These are phyloP conservation scores for Cryptococcus maquisensis DNA, from an alignment of 1,284 basidiomycete species.

Conservation along the genomic window DNA sequence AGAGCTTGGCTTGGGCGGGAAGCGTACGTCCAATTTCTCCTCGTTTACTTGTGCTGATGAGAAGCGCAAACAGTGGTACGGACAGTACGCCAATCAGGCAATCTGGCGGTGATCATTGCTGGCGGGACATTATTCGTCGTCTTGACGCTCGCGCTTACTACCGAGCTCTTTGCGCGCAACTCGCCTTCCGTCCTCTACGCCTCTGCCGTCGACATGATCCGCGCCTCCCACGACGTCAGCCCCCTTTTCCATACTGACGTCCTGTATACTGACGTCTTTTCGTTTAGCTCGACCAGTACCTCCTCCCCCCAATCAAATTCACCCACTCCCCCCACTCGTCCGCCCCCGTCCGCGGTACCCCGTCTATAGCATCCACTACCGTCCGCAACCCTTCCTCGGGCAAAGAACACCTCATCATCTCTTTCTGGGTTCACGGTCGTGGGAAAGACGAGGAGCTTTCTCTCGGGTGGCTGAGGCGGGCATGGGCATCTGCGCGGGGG, in stretches of 20 bases:
- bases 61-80: slow-evolving; percentile 58
- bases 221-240: slow-evolving; percentile 65
- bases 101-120: slow-evolving; percentile 73
- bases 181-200: slow-evolving; percentile 85
- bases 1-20: slow-evolving; percentile 72
- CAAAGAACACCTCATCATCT: slow-evolving; percentile 46
- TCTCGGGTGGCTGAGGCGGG: slow-evolving; percentile 24
- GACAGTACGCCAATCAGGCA: slow-evolving; percentile 72
- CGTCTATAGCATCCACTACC: slow-evolving; percentile 37
- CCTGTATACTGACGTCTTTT: background rate
- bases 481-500: slow-evolving; percentile 11
- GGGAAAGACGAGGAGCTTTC: slow-evolving; percentile 42
- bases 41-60: background rate
- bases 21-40: slow-evolving; percentile 57
- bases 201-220: slow-evolving; percentile 78
- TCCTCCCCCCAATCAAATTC: slow-evolving; percentile 47
- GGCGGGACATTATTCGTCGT: slow-evolving; percentile 76
- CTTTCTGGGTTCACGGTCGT: slow-evolving; percentile 48
- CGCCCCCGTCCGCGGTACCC: slow-evolving; percentile 39
- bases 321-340: slow-evolving; percentile 45
- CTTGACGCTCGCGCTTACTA: slow-evolving; percentile 76
- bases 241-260: background rate
- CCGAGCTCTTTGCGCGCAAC: slow-evolving; percentile 87
- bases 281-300: slow-evolving; percentile 39
- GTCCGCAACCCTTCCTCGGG: slow-evolving; percentile 39